Base-by-base conservation (phyloP, 352 stramenopile genomes). In the Phytophthora litchii region DNA sequence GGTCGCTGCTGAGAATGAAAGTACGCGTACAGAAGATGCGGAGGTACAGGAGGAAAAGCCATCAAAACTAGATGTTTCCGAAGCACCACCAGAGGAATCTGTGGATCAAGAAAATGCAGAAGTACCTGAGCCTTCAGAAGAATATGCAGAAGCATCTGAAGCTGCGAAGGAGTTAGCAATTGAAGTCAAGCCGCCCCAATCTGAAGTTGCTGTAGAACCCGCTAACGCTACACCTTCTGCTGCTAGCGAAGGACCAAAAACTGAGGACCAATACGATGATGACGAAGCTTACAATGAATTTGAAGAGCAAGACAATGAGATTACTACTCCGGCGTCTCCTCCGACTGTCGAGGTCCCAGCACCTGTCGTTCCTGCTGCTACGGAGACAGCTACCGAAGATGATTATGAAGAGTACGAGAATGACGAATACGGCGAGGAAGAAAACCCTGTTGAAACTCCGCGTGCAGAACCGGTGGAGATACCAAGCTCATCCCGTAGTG, bases 371-470 rank as follows among this genome's bases (percentile, higher is more conserved):
- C 29, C 27, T 51, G 36, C 36, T 42, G 34, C 8, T 16, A 56
- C 21, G 3, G 47, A 60, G 7, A 25, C 38, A 38, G 23, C 58
- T 21, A 50, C 54, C 16, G 61, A 83, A 36, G 60, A 68, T 21
- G 75, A 74, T 0, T 83, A 84, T 36, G 80, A 89, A 37, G 79
- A 84, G 13, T 84, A 80, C 16, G 72, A 79, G n/a, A 64, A 76
- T 17, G 71, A 76, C 2, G 74, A 80, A 9, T 62, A 81, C 8
- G 49, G 37, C 13, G 50, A 65, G 20, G 46, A 60, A 21, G 50
- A 54, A 21, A 51, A 43, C n/a, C 36, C 32, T 1, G 29, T 16
- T 8, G 52, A 54, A 12, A 32, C 60, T 47, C 34, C 56, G 10
- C 35, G 31, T 41, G 42, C 37, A 19, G 32, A 45, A 20, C 20